These are phyloP conservation scores for Globisporangium heterothallicum DNA, from an alignment of 352 stramenopile species.

Conservation along the genomic window DNA sequence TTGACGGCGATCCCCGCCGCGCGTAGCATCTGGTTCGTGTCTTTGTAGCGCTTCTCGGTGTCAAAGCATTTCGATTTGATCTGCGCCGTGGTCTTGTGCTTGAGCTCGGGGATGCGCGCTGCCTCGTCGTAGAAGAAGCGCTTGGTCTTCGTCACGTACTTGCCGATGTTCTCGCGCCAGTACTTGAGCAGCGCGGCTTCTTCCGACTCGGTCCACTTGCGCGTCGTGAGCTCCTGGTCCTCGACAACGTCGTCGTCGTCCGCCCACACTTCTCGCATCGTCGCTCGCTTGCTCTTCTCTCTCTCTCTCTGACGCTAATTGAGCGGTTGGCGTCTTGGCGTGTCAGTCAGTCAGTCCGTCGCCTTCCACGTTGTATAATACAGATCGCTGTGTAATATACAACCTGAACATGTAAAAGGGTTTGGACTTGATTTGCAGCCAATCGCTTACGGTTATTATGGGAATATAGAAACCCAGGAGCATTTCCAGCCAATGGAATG, in stretches of 20 bases:
- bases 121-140: constrained; percentile 16
- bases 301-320: too few species aligned
- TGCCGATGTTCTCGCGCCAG: constrained; percentile 12
- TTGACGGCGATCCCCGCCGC: background rate
- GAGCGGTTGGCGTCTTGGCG: too few species aligned
- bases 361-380: too few species aligned
- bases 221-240: background rate
- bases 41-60: constrained; percentile 16
- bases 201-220: constrained; percentile 15
- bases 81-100: constrained; percentile 11
- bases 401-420: too few species aligned
- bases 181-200: constrained; percentile 13
- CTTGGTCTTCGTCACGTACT: constrained; percentile 16
- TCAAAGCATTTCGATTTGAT: constrained; percentile 21
- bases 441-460: too few species aligned
- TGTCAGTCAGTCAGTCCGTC: too few species aligned
- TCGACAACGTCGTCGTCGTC: background rate
- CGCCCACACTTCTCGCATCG: background rate
- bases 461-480: too few species aligned
- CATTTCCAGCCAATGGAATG: too few species aligned
- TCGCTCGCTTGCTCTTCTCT: background rate
- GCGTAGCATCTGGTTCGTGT: constrained; percentile 9
- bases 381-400: too few species aligned
- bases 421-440: too few species aligned
- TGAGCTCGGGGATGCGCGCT: constrained; percentile 9